Percentiles rank a stretch among this genome's conserved stretches.
Conservation (phyloP, 1,284 basidiomycete genomes). For the Malassezia furfur region DNA sequence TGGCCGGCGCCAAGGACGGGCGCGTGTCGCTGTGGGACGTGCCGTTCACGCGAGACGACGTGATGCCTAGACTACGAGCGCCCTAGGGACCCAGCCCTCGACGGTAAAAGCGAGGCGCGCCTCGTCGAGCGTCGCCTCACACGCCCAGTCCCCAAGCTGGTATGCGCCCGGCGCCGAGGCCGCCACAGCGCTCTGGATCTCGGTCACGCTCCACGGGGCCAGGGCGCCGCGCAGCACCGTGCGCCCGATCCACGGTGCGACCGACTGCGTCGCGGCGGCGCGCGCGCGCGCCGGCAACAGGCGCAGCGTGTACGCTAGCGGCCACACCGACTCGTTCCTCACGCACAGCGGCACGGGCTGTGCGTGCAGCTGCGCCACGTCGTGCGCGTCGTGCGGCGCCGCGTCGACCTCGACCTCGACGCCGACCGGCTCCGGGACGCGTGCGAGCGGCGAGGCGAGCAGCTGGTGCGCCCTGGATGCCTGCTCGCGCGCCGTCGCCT, state of each 20-base stretch:
- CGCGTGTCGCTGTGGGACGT: slow-evolving; percentile 16
- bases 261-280: neutral
- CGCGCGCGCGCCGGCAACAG: neutral
- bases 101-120: neutral
- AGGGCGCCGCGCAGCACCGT: neutral
- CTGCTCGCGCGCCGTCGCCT: slow-evolving; percentile 26
- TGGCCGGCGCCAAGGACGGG: slow-evolving; percentile 14
- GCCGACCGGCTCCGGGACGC: neutral
- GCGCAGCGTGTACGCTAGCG: slow-evolving; percentile 1
- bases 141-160: slow-evolving; percentile 11
- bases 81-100: neutral
- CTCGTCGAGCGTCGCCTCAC: neutral
- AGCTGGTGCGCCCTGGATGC: slow-evolving; percentile 23
- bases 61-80: slow-evolving; percentile 1
- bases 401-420: neutral
- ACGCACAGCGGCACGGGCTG: slow-evolving; percentile 1
- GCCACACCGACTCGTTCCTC: slow-evolving; percentile 11
- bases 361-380: neutral
- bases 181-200: neutral
- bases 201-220: neutral
- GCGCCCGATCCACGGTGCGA: slow-evolving; percentile 8
- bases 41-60: slow-evolving; percentile 1
- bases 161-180: slow-evolving; percentile 3
- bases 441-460: slow-evolving; percentile 16
- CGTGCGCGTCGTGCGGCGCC: neutral